Evolutionary conservation across 768 basidiomycete species (phyloP), one percentile per base, ranked within the genome.

Genomic region (Lactifluus pinguis): DNA sequence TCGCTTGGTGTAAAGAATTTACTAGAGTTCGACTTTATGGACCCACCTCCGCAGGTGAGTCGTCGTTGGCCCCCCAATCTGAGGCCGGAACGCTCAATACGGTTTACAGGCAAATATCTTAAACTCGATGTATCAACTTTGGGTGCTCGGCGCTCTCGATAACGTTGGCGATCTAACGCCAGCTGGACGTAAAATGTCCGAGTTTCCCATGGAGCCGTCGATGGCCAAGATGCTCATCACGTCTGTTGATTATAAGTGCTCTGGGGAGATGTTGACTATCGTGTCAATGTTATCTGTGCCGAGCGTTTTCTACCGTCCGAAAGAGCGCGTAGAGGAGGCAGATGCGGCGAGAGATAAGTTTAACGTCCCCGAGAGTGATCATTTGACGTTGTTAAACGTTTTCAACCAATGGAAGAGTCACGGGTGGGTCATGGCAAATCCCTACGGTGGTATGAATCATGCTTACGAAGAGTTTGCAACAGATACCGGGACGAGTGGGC

Each of bases 11-110:
- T 99, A 45, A 97, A 97, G 77, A 93, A 98, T 70, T 74, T 98
- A 45, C 80, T 99, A 21, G 95, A 99, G 73, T 99, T 98, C 69
- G 95, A 98, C 74, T 99, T 99, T 71, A 98, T 99, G 97, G 97
- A 99, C 71, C 97, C 97, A n/a, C 97, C 97, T 21, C 97, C 97
- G n/a, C 94, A 95, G 80, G 91, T 87, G 67, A 57, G 72, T 45
- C 15, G 34, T 42, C 42, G 15, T 19, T 34, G 1, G 10, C 13
- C 11, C 53, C 38, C 6, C 10, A 19, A 38, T 3, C 29, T 32
- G 13, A 9, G 19, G 38, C 0, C n/a, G 30, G 47, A 17, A 49
- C 32, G 64, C 56, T 67, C 56, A 45, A 39, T 3, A 15, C 52
- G 9, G 29, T 7, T 9, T 39, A 14, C 65, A 94, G 87, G 91